Base-by-base conservation (phyloP, 768 basidiomycete genomes). In the Lenzites betulinus region DNA sequence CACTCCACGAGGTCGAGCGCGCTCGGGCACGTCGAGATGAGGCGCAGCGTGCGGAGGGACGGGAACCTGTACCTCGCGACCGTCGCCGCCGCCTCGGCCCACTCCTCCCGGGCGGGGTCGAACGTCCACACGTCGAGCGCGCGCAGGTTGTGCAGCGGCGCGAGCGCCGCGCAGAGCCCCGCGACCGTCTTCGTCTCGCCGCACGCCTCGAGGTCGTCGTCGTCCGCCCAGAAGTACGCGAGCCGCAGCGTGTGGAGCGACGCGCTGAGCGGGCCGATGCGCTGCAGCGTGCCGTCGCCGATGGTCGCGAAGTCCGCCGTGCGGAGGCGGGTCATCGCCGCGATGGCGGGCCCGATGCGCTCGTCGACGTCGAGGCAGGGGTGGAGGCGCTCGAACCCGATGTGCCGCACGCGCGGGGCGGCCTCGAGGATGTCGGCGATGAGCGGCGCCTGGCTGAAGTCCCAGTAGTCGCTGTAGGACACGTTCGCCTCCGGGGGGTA, bases 1-100 rank as follows among this genome's bases (percentile, higher is more conserved):
- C 39, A 7, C 25, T 30, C 55, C 26, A 57, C 47, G 25, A 57
- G 55, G 36, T 50, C 47, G 18, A 57, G 36, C n/a, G 55, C 55
- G n/a, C 26, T 16, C 11, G 25, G 16, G 6, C 47, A 49, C 15
- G 47, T 15, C 13, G 20, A 1, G 1, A 4, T 13, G 26, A 57
- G 38, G 18, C 6, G 12, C 16, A 55, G 28, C 1, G 33, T 26
- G 15, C 54, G 44, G 16, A 55, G 25, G 7, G 44, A 36, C n/a
- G 54, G 35, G 22, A 55, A 22, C 44, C n/a, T n/a, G n/a, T n/a
- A n/a, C n/a, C n/a, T n/a, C 41, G 15, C 9, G 41, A 9, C 6
- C 39, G 20, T 15, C 8, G 30, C 23, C n/a, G n/a, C n/a, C n/a
- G n/a, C n/a, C 30, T 5, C 33, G 12, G 4, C 2, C 3, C n/a